Evolutionary conservation across 306 rosid genomes (phyloP), one percentile per base, ranked within the genome.

Genomic region (Prunus davidiana): DNA sequence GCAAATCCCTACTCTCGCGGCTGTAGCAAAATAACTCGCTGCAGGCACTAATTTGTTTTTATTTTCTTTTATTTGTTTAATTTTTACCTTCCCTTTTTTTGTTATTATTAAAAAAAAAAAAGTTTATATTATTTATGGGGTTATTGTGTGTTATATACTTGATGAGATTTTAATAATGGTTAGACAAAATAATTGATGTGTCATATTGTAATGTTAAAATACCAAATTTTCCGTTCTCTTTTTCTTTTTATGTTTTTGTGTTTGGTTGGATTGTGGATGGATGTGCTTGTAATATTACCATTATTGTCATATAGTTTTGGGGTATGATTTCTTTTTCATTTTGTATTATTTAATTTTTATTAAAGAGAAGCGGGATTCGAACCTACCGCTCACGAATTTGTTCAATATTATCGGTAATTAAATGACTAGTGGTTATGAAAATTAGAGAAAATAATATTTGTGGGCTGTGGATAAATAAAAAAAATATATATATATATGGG

Each of bases 1-100:
- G 97, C 98, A 6, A 94, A 94, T 61, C 98, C 98, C 24, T 94
- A 94, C 86, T 32, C 63, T 2, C 98, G 97, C 27, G 97, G 98
- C 32, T 94, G 98, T 84, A 87, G 87, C 49, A 78, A 84, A 34
- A 91, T 94, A 79, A 83, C 98, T 75, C 89, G 97, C 71, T 94
- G 98, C 87, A 87, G 98, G 79, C 80, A 86, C 83, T 91, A 85
- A 86, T 43, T 65, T 55, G 11, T 20, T 38, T 13, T 43, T 63
- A 3, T 38, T 6, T 4, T 34, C 0, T 34, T 34, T 43, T 64
- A 8, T 2, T 14, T 34, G 12, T 20, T 30, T 74, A 60, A 72
- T 65, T 76, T 63, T 1, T 50, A 12, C 15, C 14, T 5, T n/a
- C 62, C 28, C 41, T 34, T 12, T 18, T 50, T 19, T 19, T 52